These are phyloP conservation scores for Anthoceros angustus DNA, from an alignment of 225 moss, liverwort and hornwort species.

Conservation along the genomic window DNA sequence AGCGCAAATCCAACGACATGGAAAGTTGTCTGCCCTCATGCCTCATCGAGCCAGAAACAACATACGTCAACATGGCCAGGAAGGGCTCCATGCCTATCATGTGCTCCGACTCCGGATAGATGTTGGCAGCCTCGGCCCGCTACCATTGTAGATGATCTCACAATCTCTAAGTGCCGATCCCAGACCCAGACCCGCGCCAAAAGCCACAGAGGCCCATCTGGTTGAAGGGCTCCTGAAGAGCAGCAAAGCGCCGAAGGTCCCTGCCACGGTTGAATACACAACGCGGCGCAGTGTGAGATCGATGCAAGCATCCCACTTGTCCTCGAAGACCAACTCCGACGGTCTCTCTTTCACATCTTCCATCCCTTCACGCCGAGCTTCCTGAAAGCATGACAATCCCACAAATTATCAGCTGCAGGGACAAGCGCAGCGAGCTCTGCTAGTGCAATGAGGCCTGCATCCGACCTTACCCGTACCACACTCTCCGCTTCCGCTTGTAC, in stretches of 20 bases:
- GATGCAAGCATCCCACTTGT: slow-evolving; percentile 10
- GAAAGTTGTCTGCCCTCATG: too few relatives aligned
- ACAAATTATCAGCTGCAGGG: too few relatives aligned
- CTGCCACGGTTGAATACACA: slow-evolving; percentile 2
- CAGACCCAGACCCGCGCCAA: slow-evolving; percentile 5
- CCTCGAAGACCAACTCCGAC: background rate
- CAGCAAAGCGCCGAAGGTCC: background rate
- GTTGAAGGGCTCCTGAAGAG: slow-evolving; percentile 7
- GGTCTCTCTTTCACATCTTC: slow-evolving; percentile 1
- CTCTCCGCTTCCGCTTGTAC: too few relatives aligned
- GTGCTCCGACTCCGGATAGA: background rate
- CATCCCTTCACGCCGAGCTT: background rate
- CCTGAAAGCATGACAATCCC: too few relatives aligned
- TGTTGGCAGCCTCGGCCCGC: background rate
- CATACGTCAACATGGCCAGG: too few relatives aligned
- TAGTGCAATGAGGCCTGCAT: too few relatives aligned
- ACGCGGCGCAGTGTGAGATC: slow-evolving; percentile 8
- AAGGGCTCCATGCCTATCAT: too few relatives aligned
- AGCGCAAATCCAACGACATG: too few relatives aligned
- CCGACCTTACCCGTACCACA: too few relatives aligned
- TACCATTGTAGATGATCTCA: background rate
- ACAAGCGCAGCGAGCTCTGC: too few relatives aligned
- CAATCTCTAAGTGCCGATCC: slow-evolving; percentile 4
- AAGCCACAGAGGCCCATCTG: slow-evolving; percentile 7
- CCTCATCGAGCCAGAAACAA: too few relatives aligned